Conservation (phyloP, 2,329 filamentous ascomycete genomes). For the Periconia sp. region DNA sequence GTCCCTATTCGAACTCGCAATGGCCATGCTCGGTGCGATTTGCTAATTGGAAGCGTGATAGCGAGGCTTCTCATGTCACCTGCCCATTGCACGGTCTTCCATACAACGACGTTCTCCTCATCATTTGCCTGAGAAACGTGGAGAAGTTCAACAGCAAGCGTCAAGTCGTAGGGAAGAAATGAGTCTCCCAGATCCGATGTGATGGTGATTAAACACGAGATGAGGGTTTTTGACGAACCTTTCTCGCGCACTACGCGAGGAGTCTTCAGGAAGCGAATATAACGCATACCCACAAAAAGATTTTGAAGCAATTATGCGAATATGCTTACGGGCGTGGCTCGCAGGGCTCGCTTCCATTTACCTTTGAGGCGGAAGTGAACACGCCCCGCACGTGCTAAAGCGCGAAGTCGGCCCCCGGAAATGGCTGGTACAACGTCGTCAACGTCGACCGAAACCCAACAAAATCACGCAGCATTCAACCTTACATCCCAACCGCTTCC, state of each 20-base stretch:
- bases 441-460: constrained; percentile 1
- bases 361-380: constrained; percentile 1
- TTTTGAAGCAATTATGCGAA: background rate
- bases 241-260: constrained; percentile 52
- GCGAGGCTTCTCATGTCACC: constrained; percentile 48
- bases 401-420: background rate
- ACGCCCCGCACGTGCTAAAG: constrained; percentile 9
- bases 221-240: constrained; percentile 12
- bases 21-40: constrained; percentile 42
- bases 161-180: constrained; percentile 56
- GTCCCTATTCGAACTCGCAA: constrained; percentile 46
- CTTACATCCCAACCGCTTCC: constrained; percentile 6
- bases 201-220: constrained; percentile 58
- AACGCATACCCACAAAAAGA: constrained; percentile 46
- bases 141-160: constrained; percentile 46
- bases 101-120: constrained; percentile 36
- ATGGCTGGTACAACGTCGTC: background rate
- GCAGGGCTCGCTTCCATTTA: background rate
- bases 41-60: constrained; percentile 45
- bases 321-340: background rate
- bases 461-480: constrained; percentile 1
- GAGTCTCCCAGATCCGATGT: constrained; percentile 70
- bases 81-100: constrained; percentile 49
- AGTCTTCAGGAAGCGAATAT: constrained; percentile 69
- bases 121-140: constrained; percentile 25